Percentiles rank a stretch among this genome's conserved stretches.
These are phyloP conservation scores for Chytriomyces hyalinus DNA, from an alignment of 192 early-diverging fungal genomes.

Conservation along the genomic window DNA sequence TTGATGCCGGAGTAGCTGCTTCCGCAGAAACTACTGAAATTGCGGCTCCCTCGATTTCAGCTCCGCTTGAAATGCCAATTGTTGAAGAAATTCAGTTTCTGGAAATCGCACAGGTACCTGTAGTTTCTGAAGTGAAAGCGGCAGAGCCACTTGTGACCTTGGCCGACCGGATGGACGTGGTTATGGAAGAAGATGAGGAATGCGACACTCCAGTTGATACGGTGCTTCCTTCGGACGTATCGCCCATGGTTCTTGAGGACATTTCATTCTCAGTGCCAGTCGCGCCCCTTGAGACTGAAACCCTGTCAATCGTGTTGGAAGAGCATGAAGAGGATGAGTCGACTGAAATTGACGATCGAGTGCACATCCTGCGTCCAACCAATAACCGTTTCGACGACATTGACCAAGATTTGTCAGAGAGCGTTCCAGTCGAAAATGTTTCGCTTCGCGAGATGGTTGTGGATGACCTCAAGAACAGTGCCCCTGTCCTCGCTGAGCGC, in stretches of 20 bases:
- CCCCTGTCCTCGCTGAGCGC: neutral
- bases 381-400: neutral
- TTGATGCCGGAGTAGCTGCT: too few species aligned
- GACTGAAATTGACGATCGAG: neutral
- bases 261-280: neutral
- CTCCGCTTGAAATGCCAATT: too few species aligned
- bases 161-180: conserved; percentile 6
- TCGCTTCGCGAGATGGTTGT: conserved; percentile 12
- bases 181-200: conserved; percentile 19
- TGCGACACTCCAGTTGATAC: neutral
- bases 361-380: neutral
- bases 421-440: conserved; percentile 8
- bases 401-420: neutral
- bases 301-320: conserved; percentile 6
- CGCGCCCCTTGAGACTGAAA: neutral
- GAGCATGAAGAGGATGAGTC: conserved; percentile 23
- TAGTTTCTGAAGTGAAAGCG: neutral
- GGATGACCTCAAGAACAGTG: neutral
- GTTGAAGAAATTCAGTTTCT: too few species aligned
- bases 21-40: too few species aligned
- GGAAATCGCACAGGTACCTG: too few species aligned
- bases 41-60: too few species aligned
- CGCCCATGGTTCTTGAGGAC: neutral
- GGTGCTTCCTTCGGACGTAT: neutral
- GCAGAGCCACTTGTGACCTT: neutral